phyloP scores from a whole-genome alignment of 805 yeast genomes.

The Debaryomyces prosopidis region DNA sequence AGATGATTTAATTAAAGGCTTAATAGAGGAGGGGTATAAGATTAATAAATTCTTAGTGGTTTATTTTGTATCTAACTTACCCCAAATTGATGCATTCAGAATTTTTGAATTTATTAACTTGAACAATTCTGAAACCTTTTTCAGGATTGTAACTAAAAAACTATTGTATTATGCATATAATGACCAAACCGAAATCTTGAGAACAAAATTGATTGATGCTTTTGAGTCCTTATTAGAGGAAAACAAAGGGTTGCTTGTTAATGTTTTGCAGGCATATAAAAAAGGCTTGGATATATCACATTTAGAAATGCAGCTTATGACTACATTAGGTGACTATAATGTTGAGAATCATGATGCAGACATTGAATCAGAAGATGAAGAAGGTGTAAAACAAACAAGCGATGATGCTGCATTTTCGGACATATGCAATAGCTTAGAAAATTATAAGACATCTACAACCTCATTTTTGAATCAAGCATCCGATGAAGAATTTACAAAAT shows the following conservation, averaged over 20 bases:
- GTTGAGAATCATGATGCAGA: conserved; percentile 26
- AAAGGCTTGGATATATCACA: conserved; percentile 25
- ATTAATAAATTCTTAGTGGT: conserved; percentile 30
- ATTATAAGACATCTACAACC: conserved; percentile 12
- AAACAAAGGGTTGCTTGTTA: conserved; percentile 20
- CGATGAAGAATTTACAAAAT: conserved; percentile 40
- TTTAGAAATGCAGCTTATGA: conserved; percentile 61
- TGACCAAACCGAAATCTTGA: conserved; percentile 14
- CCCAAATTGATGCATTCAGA: conserved; percentile 17
- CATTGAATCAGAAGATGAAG: conserved; percentile 33
- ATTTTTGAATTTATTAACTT: conserved; percentile 24
- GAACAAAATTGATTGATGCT: conserved; percentile 14
- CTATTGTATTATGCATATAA: conserved; percentile 10
- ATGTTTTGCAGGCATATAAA: conserved; percentile 16
- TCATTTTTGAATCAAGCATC: conserved; percentile 24
- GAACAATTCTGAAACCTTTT: conserved; percentile 11
- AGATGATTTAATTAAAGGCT: conserved; percentile 6
- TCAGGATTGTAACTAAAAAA: conserved; percentile 15
- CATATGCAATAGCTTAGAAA: conserved; percentile 8
- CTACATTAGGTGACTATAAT: conserved; percentile 46
- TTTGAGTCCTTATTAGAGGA: conserved; percentile 23
- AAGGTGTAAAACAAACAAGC: conserved; percentile 20
- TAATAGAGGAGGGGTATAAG: conserved; percentile 27
- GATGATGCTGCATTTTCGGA: conserved; percentile 15
- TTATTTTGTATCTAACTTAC: conserved; percentile 26